These are phyloP conservation scores for Gamsiella multidivaricata DNA, from an alignment of 192 early-diverging fungal species.

Conservation along the genomic window DNA sequence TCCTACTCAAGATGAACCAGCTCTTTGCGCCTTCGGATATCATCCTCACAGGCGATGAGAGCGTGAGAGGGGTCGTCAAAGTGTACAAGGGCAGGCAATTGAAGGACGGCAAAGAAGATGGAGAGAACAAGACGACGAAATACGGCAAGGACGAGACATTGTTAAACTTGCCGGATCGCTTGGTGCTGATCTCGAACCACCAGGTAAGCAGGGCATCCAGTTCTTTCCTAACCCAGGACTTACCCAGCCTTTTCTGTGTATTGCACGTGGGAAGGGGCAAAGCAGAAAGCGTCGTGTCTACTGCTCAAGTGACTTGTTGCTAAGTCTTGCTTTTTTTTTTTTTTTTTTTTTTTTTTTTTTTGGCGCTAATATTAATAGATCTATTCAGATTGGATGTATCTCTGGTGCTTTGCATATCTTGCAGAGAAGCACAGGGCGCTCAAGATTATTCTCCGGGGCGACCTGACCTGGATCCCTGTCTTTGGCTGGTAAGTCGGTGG, in stretches of 20 bases:
- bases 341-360: not conserved
- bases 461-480: conserved; percentile 84
- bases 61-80: conserved; percentile 40
- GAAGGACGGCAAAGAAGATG: conserved; percentile 17
- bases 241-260: too few relatives aligned
- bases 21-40: conserved; percentile 64
- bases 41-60: conserved; percentile 59
- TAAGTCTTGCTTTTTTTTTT: not conserved
- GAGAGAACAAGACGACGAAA: too few relatives aligned
- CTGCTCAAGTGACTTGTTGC: conserved; percentile 25
- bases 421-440: conserved; percentile 80
- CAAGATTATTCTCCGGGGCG: conserved; percentile 92
- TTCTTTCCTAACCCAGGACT: too few relatives aligned
- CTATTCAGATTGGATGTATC: conserved; percentile 77
- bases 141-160: conserved; percentile 27
- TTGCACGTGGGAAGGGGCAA: not conserved
- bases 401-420: conserved; percentile 71
- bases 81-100: conserved; percentile 18
- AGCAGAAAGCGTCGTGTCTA: too few relatives aligned
- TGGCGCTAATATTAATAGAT: conserved; percentile 51
- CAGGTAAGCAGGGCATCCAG: conserved; percentile 58
- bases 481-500: conserved; percentile 87
- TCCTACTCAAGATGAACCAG: conserved; percentile 61
- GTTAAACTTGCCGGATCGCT: conserved; percentile 59
- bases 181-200: conserved; percentile 67